Base-by-base conservation (phyloP, 345 rosid genomes). In the Gossypioides kirkii region DNA sequence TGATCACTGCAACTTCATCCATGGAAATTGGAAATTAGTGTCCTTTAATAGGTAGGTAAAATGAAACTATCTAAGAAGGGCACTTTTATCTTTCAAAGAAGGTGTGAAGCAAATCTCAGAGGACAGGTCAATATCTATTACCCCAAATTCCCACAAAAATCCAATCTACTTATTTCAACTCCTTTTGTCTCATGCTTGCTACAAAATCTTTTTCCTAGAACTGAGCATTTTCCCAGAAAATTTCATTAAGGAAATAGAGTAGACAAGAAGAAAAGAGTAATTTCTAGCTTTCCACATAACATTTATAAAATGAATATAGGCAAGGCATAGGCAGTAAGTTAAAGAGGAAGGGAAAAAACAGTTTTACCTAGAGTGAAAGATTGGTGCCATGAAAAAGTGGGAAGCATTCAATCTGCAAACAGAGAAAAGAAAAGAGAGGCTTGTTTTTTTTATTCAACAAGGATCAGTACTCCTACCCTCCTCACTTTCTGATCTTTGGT, bases 401-500 rank as follows among this genome's bases (percentile, higher is more conserved):
- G 54, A 75, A 50, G 59, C 26, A 55, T 54, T 8, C 10, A n/a
- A 54, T 54, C 60, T 55, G 26, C 60, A 55, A 55, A 55, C 23
- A 55, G 12, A 55, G 10, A 55, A 25, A 22, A 10, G 22, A 55
- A 22, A 1, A 55, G 22, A 14, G 38, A 67, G 10, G 50, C 2
- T 63, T 46, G 17, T 47, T 3, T 38, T 55, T 53, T 46, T 8
- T 23, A 14, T 63, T 84, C 75, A 83, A 61, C 85, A 56, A 17
- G 82, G 87, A 64, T 83, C 76, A 53, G 77, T 22, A 70, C 76
- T 78, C 59, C 82, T 78, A 13, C 77, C 76, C 73, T 87, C 87
- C 77, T 88, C 90, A 56, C 83, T 86, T 77, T 79, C 94, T 56
- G 90, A 82, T 14, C 78, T 79, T 16, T 4, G 5, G 38, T 32